A percentile compares a stretch with the other conserved stretches of the same genome.
phyloP scores from a whole-genome alignment of 345 rosid species.

The Kandelia obovata region DNA sequence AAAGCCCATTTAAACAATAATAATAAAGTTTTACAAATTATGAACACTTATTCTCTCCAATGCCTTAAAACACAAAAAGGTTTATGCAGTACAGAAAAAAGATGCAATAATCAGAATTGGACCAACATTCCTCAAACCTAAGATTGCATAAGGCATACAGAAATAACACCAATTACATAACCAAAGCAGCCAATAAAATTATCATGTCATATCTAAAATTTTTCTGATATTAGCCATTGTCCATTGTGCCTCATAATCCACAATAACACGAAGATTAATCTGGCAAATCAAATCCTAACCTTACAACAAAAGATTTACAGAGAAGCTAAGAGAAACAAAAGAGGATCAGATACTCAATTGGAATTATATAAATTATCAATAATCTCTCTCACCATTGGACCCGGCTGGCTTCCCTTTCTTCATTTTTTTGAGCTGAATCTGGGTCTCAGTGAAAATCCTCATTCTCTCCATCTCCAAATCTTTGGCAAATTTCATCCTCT shows the following conservation, averaged over 20 bases:
- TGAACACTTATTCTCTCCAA: too few species aligned
- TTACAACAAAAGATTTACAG: constrained; percentile 18
- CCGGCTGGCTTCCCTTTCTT: constrained; percentile 61
- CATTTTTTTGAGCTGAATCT: constrained; percentile 82
- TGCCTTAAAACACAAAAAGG: too few species aligned
- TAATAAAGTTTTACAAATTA: too few species aligned
- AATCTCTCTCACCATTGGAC: constrained; percentile 29
- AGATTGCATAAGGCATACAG: too few species aligned
- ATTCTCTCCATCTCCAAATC: constrained; percentile 96
- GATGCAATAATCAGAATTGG: too few species aligned
- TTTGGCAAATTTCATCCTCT: constrained; percentile 89
- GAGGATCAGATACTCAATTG: not conserved
- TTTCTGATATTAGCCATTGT: constrained; percentile 7
- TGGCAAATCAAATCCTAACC: constrained; percentile 14
- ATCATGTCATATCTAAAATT: too few species aligned
- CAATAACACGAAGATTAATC: not conserved
- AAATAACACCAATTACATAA: too few species aligned
- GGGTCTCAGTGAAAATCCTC: constrained; percentile 90
- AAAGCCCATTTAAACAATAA: too few species aligned
- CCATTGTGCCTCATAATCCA: constrained; percentile 5
- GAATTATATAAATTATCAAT: constrained; percentile 10
- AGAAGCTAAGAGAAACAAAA: not conserved
- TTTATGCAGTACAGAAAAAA: too few species aligned
- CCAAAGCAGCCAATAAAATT: too few species aligned
- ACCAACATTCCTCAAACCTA: too few species aligned